A percentile compares a stretch with the other conserved stretches of the same genome.
Conservation (phyloP, 768 basidiomycete species). For the Melanogaster broomeanus region DNA sequence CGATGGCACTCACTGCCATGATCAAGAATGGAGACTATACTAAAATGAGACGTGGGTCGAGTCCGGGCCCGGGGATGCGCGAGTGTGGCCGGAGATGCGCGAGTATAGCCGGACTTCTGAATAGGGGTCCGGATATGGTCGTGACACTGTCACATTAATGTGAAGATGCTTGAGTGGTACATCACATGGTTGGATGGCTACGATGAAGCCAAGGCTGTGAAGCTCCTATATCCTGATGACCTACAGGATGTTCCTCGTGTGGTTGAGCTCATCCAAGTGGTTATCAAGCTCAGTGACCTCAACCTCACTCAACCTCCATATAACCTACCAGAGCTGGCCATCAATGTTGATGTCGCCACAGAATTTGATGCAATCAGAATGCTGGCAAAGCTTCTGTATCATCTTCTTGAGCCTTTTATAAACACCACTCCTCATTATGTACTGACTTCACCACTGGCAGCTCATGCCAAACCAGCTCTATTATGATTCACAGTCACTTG, state of each 20-base stretch:
- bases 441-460: background rate
- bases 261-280: conserved; percentile 23
- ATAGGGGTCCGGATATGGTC: no score
- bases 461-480: conserved; percentile 32
- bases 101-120: no score
- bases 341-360: background rate
- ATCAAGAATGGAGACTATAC: no score
- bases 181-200: background rate
- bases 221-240: conserved; percentile 29
- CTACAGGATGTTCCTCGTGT: conserved; percentile 36
- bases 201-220: background rate
- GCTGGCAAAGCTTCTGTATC: conserved; percentile 6
- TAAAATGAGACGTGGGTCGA: no score
- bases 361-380: conserved; percentile 6
- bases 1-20: no score
- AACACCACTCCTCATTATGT: conserved; percentile 24
- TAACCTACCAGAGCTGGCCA: background rate
- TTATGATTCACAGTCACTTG: conserved; percentile 22
- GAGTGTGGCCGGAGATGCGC: no score
- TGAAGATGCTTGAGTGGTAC: background rate
- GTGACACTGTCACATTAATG: no score
- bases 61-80: no score
- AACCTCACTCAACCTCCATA: background rate
- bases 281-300: conserved; percentile 3
- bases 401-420: conserved; percentile 28